Percentiles rank a stretch among this genome's conserved stretches.
phyloP scores from a whole-genome alignment of 768 basidiomycete genomes.

The Lactarius quietus region DNA sequence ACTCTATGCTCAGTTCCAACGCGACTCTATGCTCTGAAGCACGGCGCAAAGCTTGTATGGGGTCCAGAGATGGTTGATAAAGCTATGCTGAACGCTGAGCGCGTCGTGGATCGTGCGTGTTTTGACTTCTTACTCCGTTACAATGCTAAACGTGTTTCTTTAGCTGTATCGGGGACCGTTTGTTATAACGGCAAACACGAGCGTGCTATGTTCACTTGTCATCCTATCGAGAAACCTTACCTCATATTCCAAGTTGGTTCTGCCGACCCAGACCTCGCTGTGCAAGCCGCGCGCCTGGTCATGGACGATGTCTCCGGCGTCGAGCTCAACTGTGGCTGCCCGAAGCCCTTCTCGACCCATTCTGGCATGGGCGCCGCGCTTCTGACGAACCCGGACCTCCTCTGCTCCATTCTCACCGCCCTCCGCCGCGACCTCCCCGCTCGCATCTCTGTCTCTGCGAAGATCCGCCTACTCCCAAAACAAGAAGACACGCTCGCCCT shows the following conservation, averaged over 20 bases:
- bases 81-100: conserved; percentile 82
- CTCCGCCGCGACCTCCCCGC: conserved; percentile 69
- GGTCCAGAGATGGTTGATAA: conserved; percentile 96
- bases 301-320: conserved; percentile 88
- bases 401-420: conserved; percentile 83
- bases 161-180: conserved; percentile 85
- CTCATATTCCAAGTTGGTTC: conserved; percentile 96
- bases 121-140: neutral
- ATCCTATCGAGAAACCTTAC: conserved; percentile 92
- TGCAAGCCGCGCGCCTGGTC: conserved; percentile 85
- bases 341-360: conserved; percentile 92
- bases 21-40: conserved; percentile 80
- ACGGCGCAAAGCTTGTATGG: conserved; percentile 95
- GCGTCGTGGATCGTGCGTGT: conserved; percentile 79
- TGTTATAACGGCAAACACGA: conserved; percentile 81
- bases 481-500: conserved; percentile 87
- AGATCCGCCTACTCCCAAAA: conserved; percentile 83
- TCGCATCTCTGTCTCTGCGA: conserved; percentile 86
- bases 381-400: conserved; percentile 84
- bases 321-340: conserved; percentile 97
- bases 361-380: conserved; percentile 97
- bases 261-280: conserved; percentile 83
- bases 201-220: conserved; percentile 79
- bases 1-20: conserved; percentile 61
- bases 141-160: conserved; percentile 10